Evolutionary conservation across 2,329 filamentous ascomycete species (phyloP).

Genomic region (Teratosphaeria pseudoeucalypti): DNA sequence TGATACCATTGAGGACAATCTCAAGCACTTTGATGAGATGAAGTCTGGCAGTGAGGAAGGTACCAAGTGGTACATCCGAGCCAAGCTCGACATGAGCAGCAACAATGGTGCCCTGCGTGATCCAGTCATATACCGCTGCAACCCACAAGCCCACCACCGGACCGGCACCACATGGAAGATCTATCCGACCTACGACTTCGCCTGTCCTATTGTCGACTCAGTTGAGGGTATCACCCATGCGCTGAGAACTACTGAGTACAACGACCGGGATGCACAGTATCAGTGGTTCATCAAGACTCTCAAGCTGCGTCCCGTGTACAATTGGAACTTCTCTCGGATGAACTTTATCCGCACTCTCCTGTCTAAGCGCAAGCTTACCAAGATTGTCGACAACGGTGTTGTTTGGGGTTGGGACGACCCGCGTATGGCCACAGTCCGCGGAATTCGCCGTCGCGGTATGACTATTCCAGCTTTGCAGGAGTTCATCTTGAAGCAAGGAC

Average conservation of each 20-base stretch:
- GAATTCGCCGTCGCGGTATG: conserved; percentile 68
- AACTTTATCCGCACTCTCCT: conserved; percentile 76
- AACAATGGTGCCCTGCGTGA: conserved; percentile 94
- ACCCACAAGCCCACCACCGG: conserved; percentile 61
- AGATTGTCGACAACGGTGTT: conserved; percentile 64
- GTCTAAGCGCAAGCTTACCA: conserved; percentile 77
- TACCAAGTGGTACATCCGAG: conserved; percentile 78
- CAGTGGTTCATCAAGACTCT: conserved; percentile 73
- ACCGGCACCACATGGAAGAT: conserved; percentile 74
- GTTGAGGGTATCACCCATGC: conserved; percentile 77
- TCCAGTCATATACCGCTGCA: conserved; percentile 95
- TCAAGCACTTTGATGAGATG: conserved; percentile 88
- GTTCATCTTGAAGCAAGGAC: conserved; percentile 76
- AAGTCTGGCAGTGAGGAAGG: conserved; percentile 73
- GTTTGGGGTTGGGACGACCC: conserved; percentile 83
- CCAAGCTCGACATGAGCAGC: conserved; percentile 84
- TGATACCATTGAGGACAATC: conserved; percentile 67
- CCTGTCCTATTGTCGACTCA: conserved; percentile 70
- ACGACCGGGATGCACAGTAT: conserved; percentile 77
- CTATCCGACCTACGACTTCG: conserved; percentile 81
- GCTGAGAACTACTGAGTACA: conserved; percentile 75
- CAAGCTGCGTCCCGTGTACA: conserved; percentile 63
- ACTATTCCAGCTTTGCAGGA: conserved; percentile 69
- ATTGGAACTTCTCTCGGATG: conserved; percentile 78
- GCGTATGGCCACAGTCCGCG: conserved; percentile 74